Conservation (phyloP, 2,329 filamentous ascomycete species). For the Venturia aucupariae region DNA sequence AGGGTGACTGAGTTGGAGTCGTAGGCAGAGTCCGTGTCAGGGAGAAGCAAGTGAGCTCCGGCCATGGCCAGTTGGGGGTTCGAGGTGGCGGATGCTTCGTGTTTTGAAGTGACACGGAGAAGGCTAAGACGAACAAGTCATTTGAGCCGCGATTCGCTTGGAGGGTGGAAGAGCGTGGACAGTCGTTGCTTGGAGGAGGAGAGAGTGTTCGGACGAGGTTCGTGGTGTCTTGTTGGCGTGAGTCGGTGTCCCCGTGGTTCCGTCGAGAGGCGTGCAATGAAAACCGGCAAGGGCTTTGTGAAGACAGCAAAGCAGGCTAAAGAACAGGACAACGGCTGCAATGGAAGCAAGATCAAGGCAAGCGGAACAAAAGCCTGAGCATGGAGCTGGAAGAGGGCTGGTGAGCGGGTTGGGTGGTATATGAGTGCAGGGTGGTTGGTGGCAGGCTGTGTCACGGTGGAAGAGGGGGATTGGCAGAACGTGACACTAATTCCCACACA, state of each 20-base stretch:
- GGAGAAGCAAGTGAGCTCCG: not conserved
- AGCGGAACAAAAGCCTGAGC: not conserved
- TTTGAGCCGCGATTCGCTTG: not conserved
- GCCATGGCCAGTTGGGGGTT: slow-evolving; percentile 5
- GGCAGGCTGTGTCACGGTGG: not conserved
- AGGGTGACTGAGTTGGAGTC: slow-evolving; percentile 7
- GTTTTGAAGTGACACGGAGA: slow-evolving; percentile 5
- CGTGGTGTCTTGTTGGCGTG: not conserved
- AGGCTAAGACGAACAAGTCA: not conserved
- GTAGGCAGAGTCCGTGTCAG: not conserved
- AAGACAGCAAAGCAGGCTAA: not conserved
- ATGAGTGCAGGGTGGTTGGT: not conserved
- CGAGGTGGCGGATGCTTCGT: not conserved
- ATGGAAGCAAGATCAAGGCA: not conserved
- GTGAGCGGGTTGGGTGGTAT: not conserved
- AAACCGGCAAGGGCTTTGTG: not conserved
- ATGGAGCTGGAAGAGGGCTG: not conserved
- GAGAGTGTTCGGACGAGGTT: not conserved
- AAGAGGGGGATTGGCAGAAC: not conserved
- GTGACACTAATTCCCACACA: not conserved
- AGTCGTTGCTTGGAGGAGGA: not conserved
- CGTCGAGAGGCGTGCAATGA: not conserved
- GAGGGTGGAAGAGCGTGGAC: not conserved
- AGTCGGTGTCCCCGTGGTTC: not conserved
- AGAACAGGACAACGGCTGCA: not conserved